phyloP scores from a whole-genome alignment of 2,329 filamentous ascomycete species.

The Diaporthe vaccinii region DNA sequence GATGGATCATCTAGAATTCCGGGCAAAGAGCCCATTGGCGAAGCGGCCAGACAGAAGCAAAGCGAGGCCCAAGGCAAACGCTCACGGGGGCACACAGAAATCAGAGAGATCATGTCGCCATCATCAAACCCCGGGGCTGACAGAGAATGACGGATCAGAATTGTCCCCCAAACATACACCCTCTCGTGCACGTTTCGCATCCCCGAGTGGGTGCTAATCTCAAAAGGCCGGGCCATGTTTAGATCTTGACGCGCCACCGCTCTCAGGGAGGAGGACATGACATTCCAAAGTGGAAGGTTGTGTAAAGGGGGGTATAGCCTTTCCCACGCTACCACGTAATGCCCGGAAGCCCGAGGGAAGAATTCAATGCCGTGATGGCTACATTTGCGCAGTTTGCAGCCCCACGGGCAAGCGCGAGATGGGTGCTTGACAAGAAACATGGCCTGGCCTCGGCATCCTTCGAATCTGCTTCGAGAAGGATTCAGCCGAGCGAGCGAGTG shows the following conservation, averaged over 20 bases:
- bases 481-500: not conserved
- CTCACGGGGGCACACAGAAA: slow-evolving; percentile 19
- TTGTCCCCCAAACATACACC: slow-evolving; percentile 26
- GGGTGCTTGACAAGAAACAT: slow-evolving; percentile 8
- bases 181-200: slow-evolving; percentile 8
- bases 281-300: slow-evolving; percentile 3
- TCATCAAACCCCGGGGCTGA: slow-evolving; percentile 19
- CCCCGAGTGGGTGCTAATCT: slow-evolving; percentile 3
- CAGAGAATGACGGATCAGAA: slow-evolving; percentile 18
- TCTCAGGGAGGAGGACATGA: not conserved
- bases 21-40: slow-evolving; percentile 18
- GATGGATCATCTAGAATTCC: not conserved
- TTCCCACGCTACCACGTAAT: not conserved
- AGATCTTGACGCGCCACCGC: slow-evolving; percentile 7
- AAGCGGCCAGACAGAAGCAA: slow-evolving; percentile 6
- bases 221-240: slow-evolving; percentile 9
- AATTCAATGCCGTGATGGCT: slow-evolving; percentile 23
- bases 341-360: not conserved
- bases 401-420: slow-evolving; percentile 21
- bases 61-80: not conserved
- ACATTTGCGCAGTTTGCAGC: slow-evolving; percentile 6
- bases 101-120: slow-evolving; percentile 11
- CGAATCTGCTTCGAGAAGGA: slow-evolving; percentile 36
- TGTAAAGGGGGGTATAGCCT: not conserved
- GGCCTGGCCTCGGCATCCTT: slow-evolving; percentile 27